Evolutionary conservation across 2,329 filamentous ascomycete species (phyloP).

Genomic region (Helotiales sp.): DNA sequence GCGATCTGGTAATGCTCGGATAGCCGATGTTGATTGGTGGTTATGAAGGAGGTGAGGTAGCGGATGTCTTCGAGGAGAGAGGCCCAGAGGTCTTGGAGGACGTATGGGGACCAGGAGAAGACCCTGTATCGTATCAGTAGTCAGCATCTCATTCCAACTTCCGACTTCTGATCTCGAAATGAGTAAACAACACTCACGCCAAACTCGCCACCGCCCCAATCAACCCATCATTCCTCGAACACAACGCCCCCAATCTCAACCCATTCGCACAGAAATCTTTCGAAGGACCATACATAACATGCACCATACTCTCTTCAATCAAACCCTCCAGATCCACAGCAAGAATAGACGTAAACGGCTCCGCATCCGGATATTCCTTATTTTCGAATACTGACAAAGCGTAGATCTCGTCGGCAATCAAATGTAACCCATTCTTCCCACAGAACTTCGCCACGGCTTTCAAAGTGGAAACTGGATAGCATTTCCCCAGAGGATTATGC

Average conservation of each 20-base stretch:
- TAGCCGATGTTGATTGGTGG: not conserved
- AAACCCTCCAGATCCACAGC: not conserved
- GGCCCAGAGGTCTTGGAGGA: not conserved
- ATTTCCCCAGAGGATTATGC: not conserved
- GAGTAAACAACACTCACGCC: not conserved
- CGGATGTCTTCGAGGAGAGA: not conserved
- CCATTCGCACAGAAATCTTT: not conserved
- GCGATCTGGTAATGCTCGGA: not conserved
- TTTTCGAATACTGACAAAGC: not conserved
- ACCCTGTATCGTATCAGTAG: not conserved
- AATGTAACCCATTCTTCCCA: not conserved
- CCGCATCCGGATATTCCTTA: not conserved
- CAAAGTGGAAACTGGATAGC: not conserved
- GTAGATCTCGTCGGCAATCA: not conserved
- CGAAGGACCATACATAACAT: not conserved
- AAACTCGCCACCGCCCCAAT: not conserved
- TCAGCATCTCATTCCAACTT: not conserved
- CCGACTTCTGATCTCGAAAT: not conserved
- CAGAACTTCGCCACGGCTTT: not conserved
- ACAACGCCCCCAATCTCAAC: not conserved
- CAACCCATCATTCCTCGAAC: not conserved
- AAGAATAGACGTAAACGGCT: not conserved
- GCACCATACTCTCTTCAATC: not conserved
- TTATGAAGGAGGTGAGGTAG: not conserved
- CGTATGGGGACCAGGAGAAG: not conserved